Evolutionary conservation across 768 basidiomycete genomes (phyloP).

Genomic region (Polyporus arcularius): DNA sequence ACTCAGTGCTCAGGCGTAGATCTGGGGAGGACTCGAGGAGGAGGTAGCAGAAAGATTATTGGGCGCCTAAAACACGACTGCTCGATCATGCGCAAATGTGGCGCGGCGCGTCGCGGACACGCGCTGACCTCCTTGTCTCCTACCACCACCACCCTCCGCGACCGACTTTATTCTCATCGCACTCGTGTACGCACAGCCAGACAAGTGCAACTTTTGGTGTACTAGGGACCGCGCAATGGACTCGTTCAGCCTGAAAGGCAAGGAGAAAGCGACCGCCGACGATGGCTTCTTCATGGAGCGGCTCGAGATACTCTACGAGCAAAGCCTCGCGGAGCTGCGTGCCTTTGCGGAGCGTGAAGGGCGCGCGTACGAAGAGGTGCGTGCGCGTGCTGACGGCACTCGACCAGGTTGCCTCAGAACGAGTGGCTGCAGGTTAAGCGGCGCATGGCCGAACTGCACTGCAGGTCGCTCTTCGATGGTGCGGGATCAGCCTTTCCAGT

Average conservation of each 20-base stretch:
- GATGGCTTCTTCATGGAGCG: conserved; percentile 65
- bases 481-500: not conserved
- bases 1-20: not conserved
- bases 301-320: conserved; percentile 63
- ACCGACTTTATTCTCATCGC: not conserved
- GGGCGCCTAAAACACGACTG: conserved; percentile 13
- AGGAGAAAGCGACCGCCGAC: conserved; percentile 30
- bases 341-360: conserved; percentile 63
- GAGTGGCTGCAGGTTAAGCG: conserved; percentile 38
- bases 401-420: not conserved
- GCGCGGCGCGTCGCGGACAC: not conserved
- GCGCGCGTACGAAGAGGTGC: conserved; percentile 62
- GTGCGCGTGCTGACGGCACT: not conserved
- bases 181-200: not conserved
- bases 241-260: conserved; percentile 12
- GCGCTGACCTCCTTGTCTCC: not conserved
- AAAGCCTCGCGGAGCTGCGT: conserved; percentile 54
- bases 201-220: too few relatives aligned
- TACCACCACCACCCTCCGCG: not conserved
- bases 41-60: conserved; percentile 9
- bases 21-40: not conserved
- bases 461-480: conserved; percentile 51
- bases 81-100: not conserved
- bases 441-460: conserved; percentile 65
- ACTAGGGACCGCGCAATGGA: conserved; percentile 12